Evolutionary conservation across 163 green algal species (phyloP).

Genomic region (Chlamydomonas reinhardtii): DNA sequence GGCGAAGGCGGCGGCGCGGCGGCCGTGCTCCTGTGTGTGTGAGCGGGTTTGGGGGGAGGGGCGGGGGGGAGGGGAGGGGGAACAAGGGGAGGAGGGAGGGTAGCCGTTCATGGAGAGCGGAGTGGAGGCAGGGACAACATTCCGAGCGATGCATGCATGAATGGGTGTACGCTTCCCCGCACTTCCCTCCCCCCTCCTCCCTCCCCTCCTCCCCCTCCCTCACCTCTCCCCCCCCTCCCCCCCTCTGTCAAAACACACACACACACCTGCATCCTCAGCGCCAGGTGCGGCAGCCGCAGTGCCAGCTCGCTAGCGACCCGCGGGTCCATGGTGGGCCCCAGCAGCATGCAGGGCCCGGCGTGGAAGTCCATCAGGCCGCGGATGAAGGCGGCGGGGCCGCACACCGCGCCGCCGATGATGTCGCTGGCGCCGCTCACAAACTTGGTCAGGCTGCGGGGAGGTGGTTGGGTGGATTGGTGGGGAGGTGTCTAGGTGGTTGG

Average conservation of each 20-base stretch:
- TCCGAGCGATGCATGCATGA: too few relatives aligned
- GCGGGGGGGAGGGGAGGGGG: too few relatives aligned
- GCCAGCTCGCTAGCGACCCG: slow-evolving; percentile 74
- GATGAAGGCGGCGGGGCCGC: slow-evolving; percentile 66
- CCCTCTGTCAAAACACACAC: neutral
- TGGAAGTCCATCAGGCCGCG: slow-evolving; percentile 76
- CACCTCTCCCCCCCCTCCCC: too few relatives aligned
- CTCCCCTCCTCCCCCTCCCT: too few relatives aligned
- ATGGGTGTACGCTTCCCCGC: too few relatives aligned
- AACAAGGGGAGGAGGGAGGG: too few relatives aligned
- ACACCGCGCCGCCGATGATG: slow-evolving; percentile 77
- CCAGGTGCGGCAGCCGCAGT: slow-evolving; percentile 77
- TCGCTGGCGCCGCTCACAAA: slow-evolving; percentile 81
- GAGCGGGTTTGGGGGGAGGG: neutral
- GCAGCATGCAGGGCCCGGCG: slow-evolving; percentile 78
- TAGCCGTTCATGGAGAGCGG: too few relatives aligned
- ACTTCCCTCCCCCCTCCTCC: too few relatives aligned
- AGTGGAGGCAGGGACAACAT: too few relatives aligned
- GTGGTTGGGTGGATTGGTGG: neutral
- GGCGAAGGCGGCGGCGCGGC: slow-evolving; percentile 65
- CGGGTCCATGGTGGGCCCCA: slow-evolving; percentile 85
- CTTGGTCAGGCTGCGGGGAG: slow-evolving; percentile 73
- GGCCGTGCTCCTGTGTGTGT: slow-evolving; percentile 67
- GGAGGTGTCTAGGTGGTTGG: neutral
- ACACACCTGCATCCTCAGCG: slow-evolving; percentile 65